Evolutionary conservation across 2,329 filamentous ascomycete genomes (phyloP), one percentile per base, ranked within the genome.

Genomic region (Septoria petroselini): DNA sequence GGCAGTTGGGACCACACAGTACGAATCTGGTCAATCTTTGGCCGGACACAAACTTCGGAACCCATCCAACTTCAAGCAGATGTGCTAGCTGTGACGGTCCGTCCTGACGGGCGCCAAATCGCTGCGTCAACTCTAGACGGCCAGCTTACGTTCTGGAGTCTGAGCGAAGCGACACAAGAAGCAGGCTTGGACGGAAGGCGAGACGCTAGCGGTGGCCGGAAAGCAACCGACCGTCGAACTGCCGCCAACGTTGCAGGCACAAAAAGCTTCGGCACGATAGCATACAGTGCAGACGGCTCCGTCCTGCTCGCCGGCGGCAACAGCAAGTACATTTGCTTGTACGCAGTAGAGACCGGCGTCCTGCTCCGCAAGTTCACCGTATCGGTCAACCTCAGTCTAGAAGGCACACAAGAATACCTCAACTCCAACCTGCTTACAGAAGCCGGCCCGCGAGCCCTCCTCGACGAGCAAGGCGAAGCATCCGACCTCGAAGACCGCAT

Each of bases 301-400:
- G 96, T 93, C 62, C 76, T 98, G 8, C 76, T 98, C 33, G 93
- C 91, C 1, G 91, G 83, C 40, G 93, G 93, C 25, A 95, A 93
- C 76, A 96, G 90, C 83, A 98, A 98, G 73, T 96, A 95, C 69
- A 96, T 98, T 44, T 97, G 93, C 67, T 71, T 98, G 50, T 98
- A 98, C 71, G 91, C 94, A n/a, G 88, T 95, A 25, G 83, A 84
- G 50, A 95, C 91, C 0, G 90, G 93, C 68, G 89, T 93, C 0
- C 74, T 98, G 8, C 76, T 97, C 48, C 95, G 94, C 69, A 96
- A 96, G 67, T 98, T 86, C 66, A 96, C 91, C 1, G 91, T 97
- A 63, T 95, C 88, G 61, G 82, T 95, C 64, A 98, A 98, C 69
- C 76, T 96, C n/a, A 95, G 91, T 1, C 76, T 98, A 2, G 91